Conservation (phyloP, 495 filamentous ascomycete genomes). For the Schizothecium vesticola region DNA sequence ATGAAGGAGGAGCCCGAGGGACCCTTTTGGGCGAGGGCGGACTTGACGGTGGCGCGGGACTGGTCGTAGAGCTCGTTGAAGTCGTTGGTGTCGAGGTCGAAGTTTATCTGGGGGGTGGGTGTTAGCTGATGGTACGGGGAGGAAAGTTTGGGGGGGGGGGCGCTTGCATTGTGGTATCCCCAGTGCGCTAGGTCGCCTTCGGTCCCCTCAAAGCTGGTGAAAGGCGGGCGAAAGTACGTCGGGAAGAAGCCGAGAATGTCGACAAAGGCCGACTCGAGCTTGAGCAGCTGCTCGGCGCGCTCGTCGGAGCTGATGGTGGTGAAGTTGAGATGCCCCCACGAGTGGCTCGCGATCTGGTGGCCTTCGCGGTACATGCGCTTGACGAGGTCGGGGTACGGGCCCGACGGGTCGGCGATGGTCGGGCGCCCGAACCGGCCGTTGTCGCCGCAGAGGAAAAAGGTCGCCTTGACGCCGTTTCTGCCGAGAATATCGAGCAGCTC, state of each 20-base stretch:
- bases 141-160: not conserved
- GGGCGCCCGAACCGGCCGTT: not conserved
- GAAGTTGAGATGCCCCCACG: conserved; percentile 62
- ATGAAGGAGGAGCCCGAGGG: not conserved
- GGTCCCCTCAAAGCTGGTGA: conserved; percentile 45
- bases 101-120: not conserved
- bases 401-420: not conserved
- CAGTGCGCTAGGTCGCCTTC: conserved; percentile 27
- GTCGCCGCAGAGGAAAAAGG: conserved; percentile 1
- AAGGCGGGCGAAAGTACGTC: conserved; percentile 68
- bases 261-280: conserved; percentile 58
- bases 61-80: not conserved
- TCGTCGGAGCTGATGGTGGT: conserved; percentile 42
- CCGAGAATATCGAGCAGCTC: conserved; percentile 24
- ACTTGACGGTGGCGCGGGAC: not conserved
- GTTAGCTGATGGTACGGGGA: not conserved
- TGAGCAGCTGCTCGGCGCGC: conserved; percentile 51
- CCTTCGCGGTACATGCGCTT: conserved; percentile 54
- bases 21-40: not conserved
- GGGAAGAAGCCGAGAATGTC: conserved; percentile 62
- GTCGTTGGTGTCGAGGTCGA: conserved; percentile 4
- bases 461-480: not conserved
- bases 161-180: conserved; percentile 3
- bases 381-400: conserved; percentile 40
- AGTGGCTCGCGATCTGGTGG: conserved; percentile 65